phyloP scores from a whole-genome alignment of 345 rosid genomes.

The Arabis hirsuta region DNA sequence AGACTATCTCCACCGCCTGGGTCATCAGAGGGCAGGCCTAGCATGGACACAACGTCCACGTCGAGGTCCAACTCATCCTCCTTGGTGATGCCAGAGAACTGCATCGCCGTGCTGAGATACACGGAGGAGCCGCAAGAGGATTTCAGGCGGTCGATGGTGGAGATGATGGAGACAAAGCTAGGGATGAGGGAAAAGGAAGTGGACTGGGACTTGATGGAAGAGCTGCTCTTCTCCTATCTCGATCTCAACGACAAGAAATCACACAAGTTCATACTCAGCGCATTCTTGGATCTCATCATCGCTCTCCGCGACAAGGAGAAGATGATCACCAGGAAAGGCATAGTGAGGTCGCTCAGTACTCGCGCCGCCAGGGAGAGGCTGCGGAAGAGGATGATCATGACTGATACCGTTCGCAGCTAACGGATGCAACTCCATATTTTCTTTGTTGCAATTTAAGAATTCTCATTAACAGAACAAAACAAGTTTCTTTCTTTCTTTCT shows the following conservation, averaged over 20 bases:
- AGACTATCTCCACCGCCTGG: constrained; percentile 50
- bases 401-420: constrained; percentile 20
- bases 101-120: constrained; percentile 59
- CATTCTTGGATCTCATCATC: constrained; percentile 72
- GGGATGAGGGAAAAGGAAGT: constrained; percentile 39
- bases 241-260: constrained; percentile 74
- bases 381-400: constrained; percentile 25
- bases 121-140: constrained; percentile 62
- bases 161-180: constrained; percentile 65
- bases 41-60: constrained; percentile 38
- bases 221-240: constrained; percentile 74
- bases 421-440: background rate
- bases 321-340: constrained; percentile 39
- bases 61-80: constrained; percentile 43
- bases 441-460: background rate
- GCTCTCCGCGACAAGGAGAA: constrained; percentile 41
- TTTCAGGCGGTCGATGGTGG: constrained; percentile 77
- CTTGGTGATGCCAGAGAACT: constrained; percentile 54
- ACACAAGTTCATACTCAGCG: constrained; percentile 69
- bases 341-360: constrained; percentile 32
- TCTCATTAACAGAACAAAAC: background rate
- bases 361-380: constrained; percentile 42
- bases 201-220: constrained; percentile 91
- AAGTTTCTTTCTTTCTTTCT: background rate
- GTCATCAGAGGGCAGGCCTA: constrained; percentile 53